A percentile compares a stretch with the other conserved stretches of the same genome.
Conservation (phyloP, 202 grass and related monocot genomes). For the Panicum virgatum region DNA sequence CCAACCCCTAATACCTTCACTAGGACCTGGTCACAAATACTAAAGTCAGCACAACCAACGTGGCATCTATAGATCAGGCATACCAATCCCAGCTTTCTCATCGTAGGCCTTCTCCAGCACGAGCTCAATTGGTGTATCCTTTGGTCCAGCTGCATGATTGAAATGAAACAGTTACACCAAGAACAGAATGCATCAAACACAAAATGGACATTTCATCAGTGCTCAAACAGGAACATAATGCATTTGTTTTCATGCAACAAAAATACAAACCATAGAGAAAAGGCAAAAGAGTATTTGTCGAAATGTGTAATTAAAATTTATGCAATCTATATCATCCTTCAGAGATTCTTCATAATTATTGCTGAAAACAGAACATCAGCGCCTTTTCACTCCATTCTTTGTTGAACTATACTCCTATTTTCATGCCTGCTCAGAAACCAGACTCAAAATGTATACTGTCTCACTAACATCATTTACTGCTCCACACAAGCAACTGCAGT, state of each 20-base stretch:
- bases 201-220: background rate
- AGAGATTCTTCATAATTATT: background rate
- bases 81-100: constrained; percentile 84
- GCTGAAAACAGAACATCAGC: background rate
- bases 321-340: background rate
- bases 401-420: background rate
- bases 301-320: background rate
- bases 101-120: constrained; percentile 91
- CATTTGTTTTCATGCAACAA: constrained; percentile 11
- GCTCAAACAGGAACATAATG: background rate
- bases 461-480: background rate
- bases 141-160: constrained; percentile 61
- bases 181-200: constrained; percentile 17
- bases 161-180: constrained; percentile 2
- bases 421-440: background rate
- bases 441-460: background rate
- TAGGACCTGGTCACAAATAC: background rate
- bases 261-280: background rate
- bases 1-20: background rate
- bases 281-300: background rate
- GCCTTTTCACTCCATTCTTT: background rate
- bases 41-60: background rate
- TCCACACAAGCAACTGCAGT: background rate
- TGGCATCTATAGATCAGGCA: constrained; percentile 77
- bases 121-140: constrained; percentile 87